Evolutionary conservation across 306 rosid genomes (phyloP), one percentile per base, ranked within the genome.

Genomic region (Pterocarpus macrocarpus): DNA sequence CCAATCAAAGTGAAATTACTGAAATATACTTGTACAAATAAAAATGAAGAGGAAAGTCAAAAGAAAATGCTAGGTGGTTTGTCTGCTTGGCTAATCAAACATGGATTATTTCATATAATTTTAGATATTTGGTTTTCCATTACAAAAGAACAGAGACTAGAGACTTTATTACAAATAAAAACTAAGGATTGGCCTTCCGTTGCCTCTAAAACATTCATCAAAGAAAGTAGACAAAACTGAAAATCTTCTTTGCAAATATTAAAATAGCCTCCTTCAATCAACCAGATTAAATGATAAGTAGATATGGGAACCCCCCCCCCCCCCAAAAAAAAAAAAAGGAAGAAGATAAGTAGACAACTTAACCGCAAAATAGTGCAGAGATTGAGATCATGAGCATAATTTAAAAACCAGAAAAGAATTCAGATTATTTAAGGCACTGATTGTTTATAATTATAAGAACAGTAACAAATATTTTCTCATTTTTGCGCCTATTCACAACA

Each of bases 81-180:
- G 76, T 22, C 7, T 78, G 30, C 34, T 67, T 56, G 8, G 69
- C 35, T 78, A 78, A 68, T 67, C 45, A 56, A 68, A 78, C 59
- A 67, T 67, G 67, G 41, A 10, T 17, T 36, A 65, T 13, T 78
- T 81, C 45, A 65, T 64, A 68, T 32, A 78, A 67, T 2, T 12
- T 8, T 47, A 47, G 53, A 38, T 5, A 43, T 78, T 66, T 78
- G 44, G n/a, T 44, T 5, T 78, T 68, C 0, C 4, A 36, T 65
- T 52, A 65, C 49, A 14, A 59, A 59, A 15, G 38, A 22, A 22
- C 13, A 65, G 32, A 39, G 1, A 36, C 34, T 59, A 28, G 63
- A 57, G 33, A 17, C 34, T 57, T 57, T 1, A 22, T 32, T 32
- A 59, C 5, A 59, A 28, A 59, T 30, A 59, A 28, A 59, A n/a